Evolutionary conservation across 2,329 filamentous ascomycete species (phyloP).

Genomic region (Albophoma yamanashiensis): DNA sequence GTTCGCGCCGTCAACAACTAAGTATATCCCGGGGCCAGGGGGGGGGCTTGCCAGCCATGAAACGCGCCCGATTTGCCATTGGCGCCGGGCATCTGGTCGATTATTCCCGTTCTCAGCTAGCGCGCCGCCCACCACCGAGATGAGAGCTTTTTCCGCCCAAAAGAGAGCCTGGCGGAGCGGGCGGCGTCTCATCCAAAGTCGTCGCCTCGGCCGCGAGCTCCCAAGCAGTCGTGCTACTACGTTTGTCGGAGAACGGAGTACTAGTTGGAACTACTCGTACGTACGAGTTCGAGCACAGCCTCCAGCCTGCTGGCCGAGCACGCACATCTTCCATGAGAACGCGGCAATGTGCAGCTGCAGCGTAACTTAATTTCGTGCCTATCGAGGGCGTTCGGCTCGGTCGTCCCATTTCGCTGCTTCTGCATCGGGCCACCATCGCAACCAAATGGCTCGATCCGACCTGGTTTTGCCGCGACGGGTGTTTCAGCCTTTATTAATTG

Average conservation of each 20-base stretch:
- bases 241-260: no score
- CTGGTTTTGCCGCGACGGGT: background rate
- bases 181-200: background rate
- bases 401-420: no score
- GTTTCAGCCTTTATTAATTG: background rate
- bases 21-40: no score
- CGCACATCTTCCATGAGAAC: background rate
- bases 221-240: no score
- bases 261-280: no score
- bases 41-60: conserved; percentile 4
- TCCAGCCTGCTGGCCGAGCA: background rate
- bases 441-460: background rate
- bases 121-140: background rate
- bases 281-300: no score
- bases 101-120: background rate
- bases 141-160: background rate
- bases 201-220: background rate
- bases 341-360: background rate
- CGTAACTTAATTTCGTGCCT: no score
- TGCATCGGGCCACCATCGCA: background rate
- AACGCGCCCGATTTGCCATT: conserved; percentile 6
- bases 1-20: no score
- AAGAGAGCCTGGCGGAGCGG: background rate
- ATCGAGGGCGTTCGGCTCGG: no score
- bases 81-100: background rate